phyloP scores from a whole-genome alignment of 176 grass and related monocot genomes.

The Bonia amplexicaulis region DNA sequence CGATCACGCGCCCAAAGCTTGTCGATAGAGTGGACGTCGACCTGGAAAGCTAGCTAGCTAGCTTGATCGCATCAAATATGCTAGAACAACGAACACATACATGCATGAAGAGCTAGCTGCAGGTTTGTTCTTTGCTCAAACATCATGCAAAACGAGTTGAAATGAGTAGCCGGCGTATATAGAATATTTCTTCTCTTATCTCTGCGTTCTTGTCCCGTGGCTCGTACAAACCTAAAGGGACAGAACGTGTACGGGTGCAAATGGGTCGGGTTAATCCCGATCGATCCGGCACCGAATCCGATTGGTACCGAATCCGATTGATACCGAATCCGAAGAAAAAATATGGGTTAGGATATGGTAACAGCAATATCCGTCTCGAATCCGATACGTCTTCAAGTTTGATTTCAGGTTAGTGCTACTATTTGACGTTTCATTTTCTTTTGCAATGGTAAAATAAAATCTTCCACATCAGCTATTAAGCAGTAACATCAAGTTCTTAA shows the following conservation, averaged over 20 bases:
- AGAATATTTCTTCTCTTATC: not conserved
- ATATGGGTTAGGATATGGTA: too few species aligned
- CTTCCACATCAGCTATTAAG: too few species aligned
- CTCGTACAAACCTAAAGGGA: not conserved
- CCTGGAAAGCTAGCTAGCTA: not conserved
- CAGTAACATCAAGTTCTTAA: too few species aligned
- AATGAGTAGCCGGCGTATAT: not conserved
- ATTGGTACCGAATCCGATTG: too few species aligned
- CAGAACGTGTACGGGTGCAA: not conserved
- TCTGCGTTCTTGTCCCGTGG: not conserved
- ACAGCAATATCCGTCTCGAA: too few species aligned
- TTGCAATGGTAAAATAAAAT: too few species aligned
- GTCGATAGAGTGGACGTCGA: conserved; percentile 18
- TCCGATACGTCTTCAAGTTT: too few species aligned
- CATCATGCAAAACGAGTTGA: not conserved
- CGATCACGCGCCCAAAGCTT: not conserved
- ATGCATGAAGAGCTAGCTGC: not conserved
- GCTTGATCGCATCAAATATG: not conserved
- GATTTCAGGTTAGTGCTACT: too few species aligned
- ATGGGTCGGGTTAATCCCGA: too few species aligned
- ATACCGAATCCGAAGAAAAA: too few species aligned
- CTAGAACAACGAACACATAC: not conserved
- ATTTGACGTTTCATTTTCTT: too few species aligned
- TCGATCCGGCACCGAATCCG: too few species aligned
- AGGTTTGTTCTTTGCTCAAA: not conserved